Evolutionary conservation across 352 stramenopile genomes (phyloP).

Genomic region (Pythium biforme): DNA sequence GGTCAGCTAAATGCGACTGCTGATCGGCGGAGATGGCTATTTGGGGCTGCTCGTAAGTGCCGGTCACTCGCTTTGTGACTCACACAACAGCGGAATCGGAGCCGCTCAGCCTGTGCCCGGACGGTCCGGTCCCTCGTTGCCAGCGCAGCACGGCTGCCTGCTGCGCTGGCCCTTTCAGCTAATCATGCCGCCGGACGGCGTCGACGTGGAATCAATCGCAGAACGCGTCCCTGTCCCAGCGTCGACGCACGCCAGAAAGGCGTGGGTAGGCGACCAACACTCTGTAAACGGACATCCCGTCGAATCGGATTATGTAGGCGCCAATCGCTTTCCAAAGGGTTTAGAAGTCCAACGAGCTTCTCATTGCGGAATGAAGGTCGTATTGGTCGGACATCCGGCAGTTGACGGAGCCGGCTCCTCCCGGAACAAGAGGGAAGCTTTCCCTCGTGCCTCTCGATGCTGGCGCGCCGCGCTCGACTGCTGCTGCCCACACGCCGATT

Average conservation of each 20-base stretch:
- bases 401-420: background rate
- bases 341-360: conserved; percentile 7
- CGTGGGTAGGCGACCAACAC: conserved; percentile 7
- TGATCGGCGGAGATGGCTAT: no score
- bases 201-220: no score
- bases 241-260: background rate
- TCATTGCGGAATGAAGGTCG: conserved; percentile 24
- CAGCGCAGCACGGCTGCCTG: no score
- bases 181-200: conserved; percentile 13
- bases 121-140: no score
- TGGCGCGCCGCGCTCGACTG: background rate
- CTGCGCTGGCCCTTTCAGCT: conserved; percentile 8
- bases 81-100: no score
- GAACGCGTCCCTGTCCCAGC: conserved; percentile 15
- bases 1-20: no score
- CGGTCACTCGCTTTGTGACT: background rate
- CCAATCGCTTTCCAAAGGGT: conserved; percentile 5
- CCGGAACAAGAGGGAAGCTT: conserved; percentile 7
- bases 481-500: conserved; percentile 11
- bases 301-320: background rate
- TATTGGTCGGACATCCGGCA: conserved; percentile 6
- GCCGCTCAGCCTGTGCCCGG: no score
- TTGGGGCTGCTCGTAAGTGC: background rate
- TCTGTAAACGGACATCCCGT: background rate
- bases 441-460: background rate